Evolutionary conservation across 192 early-diverging fungal genomes (phyloP), one percentile per base, ranked within the genome.

Genomic region (Mortierella alpina): DNA sequence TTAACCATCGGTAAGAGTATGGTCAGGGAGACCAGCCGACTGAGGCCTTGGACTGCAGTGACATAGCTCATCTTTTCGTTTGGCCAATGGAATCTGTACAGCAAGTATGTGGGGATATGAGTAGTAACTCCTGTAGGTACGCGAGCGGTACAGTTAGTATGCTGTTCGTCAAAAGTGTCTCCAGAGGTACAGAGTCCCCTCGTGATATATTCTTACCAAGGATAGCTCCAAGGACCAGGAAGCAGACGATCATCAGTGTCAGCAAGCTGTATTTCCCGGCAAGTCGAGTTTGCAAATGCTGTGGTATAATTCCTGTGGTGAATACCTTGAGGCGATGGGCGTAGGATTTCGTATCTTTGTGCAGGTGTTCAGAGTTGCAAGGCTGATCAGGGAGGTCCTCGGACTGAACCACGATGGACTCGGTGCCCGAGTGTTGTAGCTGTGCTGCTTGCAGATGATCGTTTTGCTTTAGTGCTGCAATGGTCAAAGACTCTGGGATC

Each of bases 211-310:
- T 31, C 31, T 31, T 70, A 70, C 68, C 59, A 39, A 74, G 51
- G 8, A 70, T 9, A 5, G 63, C 59, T 54, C 23, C 41, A 12
- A 79, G 51, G 7, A 45, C 52, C 14, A 79, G 44, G 53, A 72
- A 79, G 59, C 63, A 55, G 0, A 52, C 63, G 9, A 72, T 6
- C 62, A 72, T 72, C 14, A 79, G 40, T 10, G 63, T 17, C 14
- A 79, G 1, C 11, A 72, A 31, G 12, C 69, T 72, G 69, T 79
- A 56, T 46, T 79, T 71, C 18, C 76, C 76, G n/a, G 63, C 76
- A 1, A 79, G 41, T 6, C 63, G 48, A 44, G 47, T 46, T 4
- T 68, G 76, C 40, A 79, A 60, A 17, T 66, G 63, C n/a, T 71
- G 63, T 20, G 76, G 68, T 9, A 70, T 14, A 18, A 64, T 17